Conservation (phyloP, 2,329 filamentous ascomycete species). For the Colletotrichum melonis region DNA sequence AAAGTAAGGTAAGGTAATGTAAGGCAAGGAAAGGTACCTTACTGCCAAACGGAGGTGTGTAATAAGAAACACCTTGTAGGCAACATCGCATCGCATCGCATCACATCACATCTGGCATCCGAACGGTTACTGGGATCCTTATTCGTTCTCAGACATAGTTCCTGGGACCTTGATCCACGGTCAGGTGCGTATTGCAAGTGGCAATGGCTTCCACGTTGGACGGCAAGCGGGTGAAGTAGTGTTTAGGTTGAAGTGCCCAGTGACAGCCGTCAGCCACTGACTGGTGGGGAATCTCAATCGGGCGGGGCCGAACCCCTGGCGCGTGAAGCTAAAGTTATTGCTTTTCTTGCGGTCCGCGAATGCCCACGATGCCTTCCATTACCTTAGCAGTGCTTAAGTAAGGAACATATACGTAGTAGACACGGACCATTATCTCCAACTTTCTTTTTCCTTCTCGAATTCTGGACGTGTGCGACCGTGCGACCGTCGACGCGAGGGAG, state of each 20-base stretch:
- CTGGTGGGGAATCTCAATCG: slow-evolving; percentile 33
- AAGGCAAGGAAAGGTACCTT: not conserved
- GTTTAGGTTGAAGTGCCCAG: slow-evolving; percentile 19
- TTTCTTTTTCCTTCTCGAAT: not conserved
- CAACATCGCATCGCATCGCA: not conserved
- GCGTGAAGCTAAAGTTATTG: not conserved
- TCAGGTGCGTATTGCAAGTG: not conserved
- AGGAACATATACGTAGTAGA: not conserved
- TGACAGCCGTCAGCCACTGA: slow-evolving; percentile 28
- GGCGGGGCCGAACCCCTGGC: slow-evolving; percentile 8
- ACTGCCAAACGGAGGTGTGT: too few relatives aligned
- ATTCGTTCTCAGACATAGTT: not conserved
- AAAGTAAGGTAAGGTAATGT: too few relatives aligned
- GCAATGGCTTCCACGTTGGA: not conserved
- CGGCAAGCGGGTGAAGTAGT: not conserved
- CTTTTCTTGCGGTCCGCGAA: not conserved
- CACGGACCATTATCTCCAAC: not conserved
- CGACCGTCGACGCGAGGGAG: too few relatives aligned
- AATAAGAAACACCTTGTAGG: not conserved
- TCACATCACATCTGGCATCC: slow-evolving; percentile 4
- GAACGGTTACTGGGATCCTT: slow-evolving; percentile 3
- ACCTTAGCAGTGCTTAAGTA: not conserved
- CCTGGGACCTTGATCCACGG: not conserved
- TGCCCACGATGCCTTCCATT: too few relatives aligned
- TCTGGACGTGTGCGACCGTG: not conserved